These are phyloP conservation scores for Boletus barrowsii DNA, from an alignment of 768 basidiomycete species.

Conservation along the genomic window DNA sequence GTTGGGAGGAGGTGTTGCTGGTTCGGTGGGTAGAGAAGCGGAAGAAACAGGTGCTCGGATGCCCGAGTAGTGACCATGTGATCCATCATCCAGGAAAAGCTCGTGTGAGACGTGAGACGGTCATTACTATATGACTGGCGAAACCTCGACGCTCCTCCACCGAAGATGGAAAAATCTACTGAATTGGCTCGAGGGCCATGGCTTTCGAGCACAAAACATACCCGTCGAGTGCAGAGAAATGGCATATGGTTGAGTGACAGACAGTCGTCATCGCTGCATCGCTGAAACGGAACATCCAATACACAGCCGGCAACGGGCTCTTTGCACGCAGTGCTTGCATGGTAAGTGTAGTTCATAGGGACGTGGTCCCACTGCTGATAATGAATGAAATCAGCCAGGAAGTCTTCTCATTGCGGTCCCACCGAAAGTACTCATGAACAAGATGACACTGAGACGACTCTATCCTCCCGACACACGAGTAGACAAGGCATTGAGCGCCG, in stretches of 20 bases:
- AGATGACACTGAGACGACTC: conserved; percentile 56
- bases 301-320: conserved; percentile 63
- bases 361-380: neutral
- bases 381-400: conserved; percentile 40
- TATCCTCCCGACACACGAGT: conserved; percentile 42
- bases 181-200: conserved; percentile 49
- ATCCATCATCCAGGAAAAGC: neutral
- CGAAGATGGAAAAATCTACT: conserved; percentile 47
- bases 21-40: neutral
- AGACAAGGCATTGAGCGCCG: conserved; percentile 47
- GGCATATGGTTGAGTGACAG: conserved; percentile 44
- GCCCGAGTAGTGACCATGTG: conserved; percentile 6
- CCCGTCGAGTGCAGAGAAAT: conserved; percentile 50
- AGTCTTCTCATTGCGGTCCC: conserved; percentile 70
- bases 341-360: conserved; percentile 33
- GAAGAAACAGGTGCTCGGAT: neutral
- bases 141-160: conserved; percentile 3
- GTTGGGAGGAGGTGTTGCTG: conserved; percentile 9
- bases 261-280: neutral
- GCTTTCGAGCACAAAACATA: conserved; percentile 43
- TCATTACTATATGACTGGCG: neutral
- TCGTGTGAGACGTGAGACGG: too few relatives aligned
- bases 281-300: conserved; percentile 2
- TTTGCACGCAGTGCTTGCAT: conserved; percentile 46
- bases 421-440: conserved; percentile 66